Evolutionary conservation across 2,329 filamentous ascomycete species (phyloP), one percentile per base, ranked within the genome.

Genomic region (Penicillium sp.): DNA sequence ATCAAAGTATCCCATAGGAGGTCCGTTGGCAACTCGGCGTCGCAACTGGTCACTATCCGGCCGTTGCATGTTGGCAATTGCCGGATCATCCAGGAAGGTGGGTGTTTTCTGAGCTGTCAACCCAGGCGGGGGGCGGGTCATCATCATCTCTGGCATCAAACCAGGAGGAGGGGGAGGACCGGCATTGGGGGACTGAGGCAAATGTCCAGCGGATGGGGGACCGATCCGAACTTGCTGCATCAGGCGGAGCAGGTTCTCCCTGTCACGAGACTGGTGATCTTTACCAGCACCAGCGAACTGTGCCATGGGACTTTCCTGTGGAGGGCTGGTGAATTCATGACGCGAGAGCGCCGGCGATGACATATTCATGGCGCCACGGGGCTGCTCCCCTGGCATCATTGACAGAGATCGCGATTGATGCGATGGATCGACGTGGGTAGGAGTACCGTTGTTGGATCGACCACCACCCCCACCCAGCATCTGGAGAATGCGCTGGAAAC

Each of bases 231-330:
- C 77, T 66, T 83, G 80, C 63, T 88, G 85, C 89, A 96, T 94
- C 27, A 96, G 81, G 58, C 87, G 89, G 74, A 96, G 89, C 47
- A 96, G 77, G 69, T 94, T 92, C 61, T 95, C 89, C n/a, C 88
- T 85, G 64, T 93, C 89, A 64, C 81, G 84, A 69, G 59, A 67
- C 59, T 70, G 73, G 66, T 76, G 53, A 58, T 77, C 67, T 70
- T 74, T 70, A 54, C 73, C 58, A 72, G 70, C 29, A 74, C 73
- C 58, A 72, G 70, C 29, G 74, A 64, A 61, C 29, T 69, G 64
- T 6, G 61, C 53, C 27, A 72, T 56, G 2, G 70, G 57, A 51
- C 61, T 64, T 46, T 74, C 72, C 11, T 69, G 62, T 1, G 59
- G 62, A 47, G 66, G 54, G 51, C 64, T 57, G 57, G 71, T 65